phyloP scores from a whole-genome alignment of 1,139 yeast species.

The Nakaseomyces kungkrabaensis region DNA sequence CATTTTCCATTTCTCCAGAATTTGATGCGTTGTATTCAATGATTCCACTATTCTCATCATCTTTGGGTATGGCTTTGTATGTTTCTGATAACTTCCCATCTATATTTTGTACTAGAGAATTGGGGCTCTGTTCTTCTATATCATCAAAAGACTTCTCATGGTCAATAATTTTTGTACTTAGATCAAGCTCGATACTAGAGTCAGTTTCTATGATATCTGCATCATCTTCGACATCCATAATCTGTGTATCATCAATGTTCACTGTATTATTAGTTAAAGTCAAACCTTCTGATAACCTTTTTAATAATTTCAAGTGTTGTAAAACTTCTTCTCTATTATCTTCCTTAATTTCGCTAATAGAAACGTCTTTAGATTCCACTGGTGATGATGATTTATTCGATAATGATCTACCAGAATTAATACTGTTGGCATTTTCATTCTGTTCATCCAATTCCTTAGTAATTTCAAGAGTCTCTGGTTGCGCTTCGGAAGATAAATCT shows the following conservation, averaged over 20 bases:
- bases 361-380: neutral
- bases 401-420: neutral
- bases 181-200: neutral
- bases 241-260: slow-evolving; percentile 1
- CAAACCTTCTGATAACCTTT: neutral
- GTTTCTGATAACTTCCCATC: no score
- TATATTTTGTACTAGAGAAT: neutral
- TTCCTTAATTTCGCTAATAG: neutral
- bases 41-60: no score
- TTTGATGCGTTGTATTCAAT: no score
- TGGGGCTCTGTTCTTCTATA: neutral
- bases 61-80: no score
- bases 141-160: neutral
- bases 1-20: no score
- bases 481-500: neutral
- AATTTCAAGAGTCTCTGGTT: neutral
- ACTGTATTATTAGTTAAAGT: neutral
- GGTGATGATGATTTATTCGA: neutral
- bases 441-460: neutral
- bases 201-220: neutral
- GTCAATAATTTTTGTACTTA: neutral
- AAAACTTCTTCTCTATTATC: neutral
- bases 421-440: neutral
- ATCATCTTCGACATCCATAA: neutral
- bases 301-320: neutral